These are phyloP conservation scores for Ambrosia artemisiifolia DNA, from an alignment of 129 eudicot species.

Conservation along the genomic window DNA sequence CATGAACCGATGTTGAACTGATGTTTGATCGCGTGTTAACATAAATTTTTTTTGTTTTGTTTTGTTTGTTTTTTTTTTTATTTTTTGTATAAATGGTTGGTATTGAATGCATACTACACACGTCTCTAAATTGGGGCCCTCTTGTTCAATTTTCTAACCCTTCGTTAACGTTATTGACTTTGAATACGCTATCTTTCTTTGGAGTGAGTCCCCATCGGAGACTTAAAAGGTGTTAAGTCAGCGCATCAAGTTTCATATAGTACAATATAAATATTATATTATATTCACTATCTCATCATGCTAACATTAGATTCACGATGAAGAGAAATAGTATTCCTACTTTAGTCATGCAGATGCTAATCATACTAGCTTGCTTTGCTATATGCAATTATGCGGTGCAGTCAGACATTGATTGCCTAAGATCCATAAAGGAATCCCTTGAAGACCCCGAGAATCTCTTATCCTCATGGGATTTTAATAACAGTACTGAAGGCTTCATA, in stretches of 20 bases:
- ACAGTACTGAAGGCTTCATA: conserved; percentile 15
- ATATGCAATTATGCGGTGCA: conserved; percentile 8
- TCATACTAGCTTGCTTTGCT: conserved; percentile 20
- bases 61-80: too few relatives aligned
- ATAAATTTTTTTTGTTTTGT: too few relatives aligned
- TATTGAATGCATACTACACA: too few relatives aligned
- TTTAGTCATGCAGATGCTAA: conserved; percentile 17
- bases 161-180: not conserved
- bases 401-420: conserved; percentile 32
- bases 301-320: not conserved
- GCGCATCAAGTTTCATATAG: not conserved
- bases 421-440: conserved; percentile 28
- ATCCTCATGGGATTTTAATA: conserved; percentile 34
- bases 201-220: conserved; percentile 12
- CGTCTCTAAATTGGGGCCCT: too few relatives aligned
- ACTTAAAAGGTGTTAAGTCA: not conserved
- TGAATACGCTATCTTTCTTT: not conserved
- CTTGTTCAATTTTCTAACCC: not conserved
- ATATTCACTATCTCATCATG: not conserved
- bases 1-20: too few relatives aligned
- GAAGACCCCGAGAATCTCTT: conserved; percentile 32
- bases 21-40: too few relatives aligned
- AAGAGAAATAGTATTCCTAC: not conserved
- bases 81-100: too few relatives aligned
- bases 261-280: not conserved